These are phyloP conservation scores for Candida lessepsii DNA, from an alignment of 805 yeast genomes.

Conservation along the genomic window DNA sequence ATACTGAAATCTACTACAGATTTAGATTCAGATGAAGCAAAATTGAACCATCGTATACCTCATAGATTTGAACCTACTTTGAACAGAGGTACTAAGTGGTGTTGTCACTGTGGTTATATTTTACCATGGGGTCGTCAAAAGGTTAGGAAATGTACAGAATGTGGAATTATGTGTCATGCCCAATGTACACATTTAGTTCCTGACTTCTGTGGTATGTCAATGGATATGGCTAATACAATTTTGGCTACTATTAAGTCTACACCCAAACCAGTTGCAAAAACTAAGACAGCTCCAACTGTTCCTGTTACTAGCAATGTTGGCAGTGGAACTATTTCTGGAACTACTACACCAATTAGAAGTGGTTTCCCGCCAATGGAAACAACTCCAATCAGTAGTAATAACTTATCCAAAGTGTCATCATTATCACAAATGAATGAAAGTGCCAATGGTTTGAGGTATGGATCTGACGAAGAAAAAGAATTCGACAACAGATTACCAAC, in stretches of 20 bases:
- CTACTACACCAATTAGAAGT: conserved; percentile 9
- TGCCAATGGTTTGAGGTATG: conserved; percentile 20
- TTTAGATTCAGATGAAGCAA: conserved; percentile 63
- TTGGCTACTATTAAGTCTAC: conserved; percentile 80
- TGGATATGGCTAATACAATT: conserved; percentile 93
- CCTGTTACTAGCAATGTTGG: neutral
- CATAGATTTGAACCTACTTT: conserved; percentile 92
- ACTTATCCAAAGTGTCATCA: conserved; percentile 8
- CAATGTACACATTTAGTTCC: conserved; percentile 94
- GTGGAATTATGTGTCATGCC: conserved; percentile 94
- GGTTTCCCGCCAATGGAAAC: conserved; percentile 16
- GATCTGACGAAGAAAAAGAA: conserved; percentile 16
- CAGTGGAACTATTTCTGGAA: neutral
- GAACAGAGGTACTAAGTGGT: conserved; percentile 97
- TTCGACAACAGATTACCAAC: conserved; percentile 30
- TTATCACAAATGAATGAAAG: conserved; percentile 5
- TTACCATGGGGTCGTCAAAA: conserved; percentile 94
- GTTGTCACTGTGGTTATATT: conserved; percentile 98
- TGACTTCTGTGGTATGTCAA: conserved; percentile 97
- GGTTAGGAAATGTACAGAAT: conserved; percentile 87
- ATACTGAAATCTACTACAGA: conserved; percentile 74
- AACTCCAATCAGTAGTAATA: conserved; percentile 11
- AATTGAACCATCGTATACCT: conserved; percentile 93
- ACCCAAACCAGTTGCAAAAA: conserved; percentile 22
- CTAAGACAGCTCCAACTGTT: neutral